phyloP scores from a whole-genome alignment of 352 stramenopile species.

The Phytopythium oedochilum region DNA sequence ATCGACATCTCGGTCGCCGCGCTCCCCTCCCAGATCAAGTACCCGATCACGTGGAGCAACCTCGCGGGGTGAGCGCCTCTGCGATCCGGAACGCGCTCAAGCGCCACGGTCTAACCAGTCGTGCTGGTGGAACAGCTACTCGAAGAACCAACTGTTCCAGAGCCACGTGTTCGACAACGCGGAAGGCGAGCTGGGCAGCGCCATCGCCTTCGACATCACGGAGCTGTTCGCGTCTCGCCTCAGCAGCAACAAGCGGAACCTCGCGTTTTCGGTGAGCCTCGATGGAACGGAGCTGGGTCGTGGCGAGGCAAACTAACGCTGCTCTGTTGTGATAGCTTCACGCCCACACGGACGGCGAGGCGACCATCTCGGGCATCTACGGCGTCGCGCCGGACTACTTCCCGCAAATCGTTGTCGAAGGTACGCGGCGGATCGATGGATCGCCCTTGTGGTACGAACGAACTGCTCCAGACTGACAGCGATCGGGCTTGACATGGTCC shows the following conservation, averaged over 20 bases:
- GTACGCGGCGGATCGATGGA: slow-evolving; percentile 11
- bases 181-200: slow-evolving; percentile 42
- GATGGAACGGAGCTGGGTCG: too few species aligned
- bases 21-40: slow-evolving; percentile 35
- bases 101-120: background rate
- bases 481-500: background rate
- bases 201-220: slow-evolving; percentile 79
- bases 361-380: slow-evolving; percentile 51
- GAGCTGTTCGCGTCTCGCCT: slow-evolving; percentile 60
- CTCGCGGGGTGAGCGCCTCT: slow-evolving; percentile 23
- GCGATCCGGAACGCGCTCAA: background rate
- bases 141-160: slow-evolving; percentile 11
- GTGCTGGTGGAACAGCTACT: slow-evolving; percentile 10
- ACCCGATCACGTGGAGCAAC: slow-evolving; percentile 65
- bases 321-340: slow-evolving; percentile 27
- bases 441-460: background rate
- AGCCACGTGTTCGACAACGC: slow-evolving; percentile 49
- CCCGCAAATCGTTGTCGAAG: slow-evolving; percentile 76
- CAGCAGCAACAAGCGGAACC: slow-evolving; percentile 29
- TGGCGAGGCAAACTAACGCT: too few species aligned
- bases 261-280: slow-evolving; percentile 46
- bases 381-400: slow-evolving; percentile 63
- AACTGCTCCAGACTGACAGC: too few species aligned
- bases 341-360: slow-evolving; percentile 39
- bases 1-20: slow-evolving; percentile 49